Base-by-base conservation (phyloP, 2,329 filamentous ascomycete species). In the Calycina herbarum region DNA sequence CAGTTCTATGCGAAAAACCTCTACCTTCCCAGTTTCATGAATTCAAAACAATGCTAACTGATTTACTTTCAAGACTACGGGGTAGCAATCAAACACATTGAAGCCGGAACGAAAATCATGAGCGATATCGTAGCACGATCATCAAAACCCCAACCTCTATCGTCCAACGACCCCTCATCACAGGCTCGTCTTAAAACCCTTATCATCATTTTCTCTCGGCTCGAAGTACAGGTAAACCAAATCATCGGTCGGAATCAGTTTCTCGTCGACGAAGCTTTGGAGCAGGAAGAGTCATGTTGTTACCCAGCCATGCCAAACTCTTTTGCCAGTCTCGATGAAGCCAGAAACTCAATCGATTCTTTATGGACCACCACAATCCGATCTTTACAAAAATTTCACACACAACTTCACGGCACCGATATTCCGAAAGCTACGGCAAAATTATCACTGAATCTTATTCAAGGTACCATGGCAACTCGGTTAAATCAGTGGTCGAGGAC, bases 31-130 rank as follows among this genome's bases (percentile, higher is more conserved):
- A 24, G 45, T n/a, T 51, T 51, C 13, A 13, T 24, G 45, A 24
- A 6, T 8, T 7, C 13, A n/a, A n/a, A n/a, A 54, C 24, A 27
- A 54, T 10, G 11, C 48, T 27, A 54, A 54, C 57, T 17, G 31
- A 38, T 27, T 31, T 5, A 15, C 7, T 58, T 33, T 17, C 5
- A 31, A 33, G 57, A 58, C 15, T 33, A 33, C 13, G 57, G 57
- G 2, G 11, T 20, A 17, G 57, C 57, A 33, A 31, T 58, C 7
- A 11, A 31, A n/a, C 57, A 58, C n/a, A 58, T 58, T 10, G 31
- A 35, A 17, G 27, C 57, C 33, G 57, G 57, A 27, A 58, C 31
- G 17, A 58, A 58, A 17, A 58, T 58, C 5, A 58, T 58, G n/a
- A n/a, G n/a, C 57, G 57, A 58, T 35, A n/a, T 58, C 29, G 35